Base-by-base conservation (phyloP, 208 protist species). In the Crithidia acanthocephali region DNA sequence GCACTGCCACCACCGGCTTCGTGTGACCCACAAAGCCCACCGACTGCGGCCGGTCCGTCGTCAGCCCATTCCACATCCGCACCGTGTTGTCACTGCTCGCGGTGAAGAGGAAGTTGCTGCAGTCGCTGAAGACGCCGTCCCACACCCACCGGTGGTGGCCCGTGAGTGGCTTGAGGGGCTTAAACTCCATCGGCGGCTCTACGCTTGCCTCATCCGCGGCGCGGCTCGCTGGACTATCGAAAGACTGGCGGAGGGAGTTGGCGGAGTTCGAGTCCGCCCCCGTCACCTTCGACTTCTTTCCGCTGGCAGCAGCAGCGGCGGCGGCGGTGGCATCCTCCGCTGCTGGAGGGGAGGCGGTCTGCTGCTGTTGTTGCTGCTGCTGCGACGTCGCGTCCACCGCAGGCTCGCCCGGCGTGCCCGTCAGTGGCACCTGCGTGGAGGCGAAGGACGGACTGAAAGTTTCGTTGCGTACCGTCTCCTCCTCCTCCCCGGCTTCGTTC, bases 121-220 rank as follows among this genome's bases (percentile, higher is more conserved):
- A 92, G 58, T 87, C 87, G 56, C 86, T 92, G 68, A 96, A 93
- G 11, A 84, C 91, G 64, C 88, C 81, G 66, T 94, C 91, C 88
- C 91, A 96, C 22, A 96, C 91, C 88, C 91, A 96, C 15, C 91
- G 88, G 40, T 79, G 76, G 68, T 96, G 91, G 15, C 85, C 88
- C 13, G 68, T 68, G 28, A 96, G 68, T 13, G 91, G 88, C 56
- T 88, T 88, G 22, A 96, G 61, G 18, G 76, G 59, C 35, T 67
- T 79, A 52, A 96, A 91, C 10, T 90, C 45, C 11, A 73, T 51
- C 32, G 33, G 27, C 13, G 91, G 84, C 50, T 90, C 74, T 1
- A 60, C 10, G 71, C 65, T 84, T 9, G 81, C 67, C 10, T 81
- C 91, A 25, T 91, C 66, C 1, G 83, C 84, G 64, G 92, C 86